phyloP scores from a whole-genome alignment of 2,329 filamentous ascomycete genomes.

The Colletotrichum sp. region DNA sequence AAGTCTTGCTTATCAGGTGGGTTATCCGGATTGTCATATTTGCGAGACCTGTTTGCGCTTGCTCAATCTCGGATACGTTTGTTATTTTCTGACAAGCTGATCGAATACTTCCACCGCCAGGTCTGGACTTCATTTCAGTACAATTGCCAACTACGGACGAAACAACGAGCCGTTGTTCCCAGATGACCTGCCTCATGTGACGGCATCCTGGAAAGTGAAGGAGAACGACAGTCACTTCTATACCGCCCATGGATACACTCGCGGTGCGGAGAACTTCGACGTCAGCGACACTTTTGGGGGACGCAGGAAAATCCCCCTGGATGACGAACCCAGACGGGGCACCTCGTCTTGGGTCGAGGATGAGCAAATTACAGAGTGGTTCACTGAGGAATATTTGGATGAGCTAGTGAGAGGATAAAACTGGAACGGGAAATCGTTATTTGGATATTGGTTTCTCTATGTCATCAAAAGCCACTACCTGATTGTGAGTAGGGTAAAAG shows the following conservation, averaged over 20 bases:
- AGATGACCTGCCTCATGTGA: not conserved
- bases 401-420: not conserved
- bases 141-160: not conserved
- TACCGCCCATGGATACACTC: not conserved
- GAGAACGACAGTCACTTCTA: not conserved
- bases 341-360: not conserved
- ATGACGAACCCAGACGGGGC: accelerated
- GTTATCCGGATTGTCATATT: not conserved
- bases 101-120: not conserved
- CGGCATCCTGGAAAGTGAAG: not conserved
- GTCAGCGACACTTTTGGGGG: not conserved
- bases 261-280: not conserved
- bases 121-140: not conserved
- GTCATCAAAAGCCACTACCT: not conserved
- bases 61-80: not conserved
- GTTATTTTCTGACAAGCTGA: not conserved
- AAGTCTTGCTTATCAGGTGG: not conserved
- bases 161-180: not conserved
- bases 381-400: not conserved
- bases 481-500: accelerated
- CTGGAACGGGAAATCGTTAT: not conserved
- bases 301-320: not conserved
- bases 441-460: not conserved
- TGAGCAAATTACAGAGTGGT: not conserved
- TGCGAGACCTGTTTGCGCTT: not conserved